Conservation (phyloP, 73 alveolate species). For the Uronychia binucleata region DNA sequence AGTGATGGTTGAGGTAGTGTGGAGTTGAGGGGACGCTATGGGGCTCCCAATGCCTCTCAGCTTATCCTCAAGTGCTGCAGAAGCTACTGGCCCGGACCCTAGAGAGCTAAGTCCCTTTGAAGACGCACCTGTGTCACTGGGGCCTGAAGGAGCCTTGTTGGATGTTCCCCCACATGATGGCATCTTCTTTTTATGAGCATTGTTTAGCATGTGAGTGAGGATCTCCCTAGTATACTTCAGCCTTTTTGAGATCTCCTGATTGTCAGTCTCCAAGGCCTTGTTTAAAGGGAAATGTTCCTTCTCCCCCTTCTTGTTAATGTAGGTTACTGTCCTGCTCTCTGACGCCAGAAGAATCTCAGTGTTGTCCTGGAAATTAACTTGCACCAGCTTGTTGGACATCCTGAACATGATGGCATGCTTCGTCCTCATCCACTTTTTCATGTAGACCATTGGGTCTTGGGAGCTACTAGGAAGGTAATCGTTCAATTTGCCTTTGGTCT, state of each 20-base stretch:
- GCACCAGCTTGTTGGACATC: constrained; percentile 79
- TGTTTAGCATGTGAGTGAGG: constrained; percentile 60
- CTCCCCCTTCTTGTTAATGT: constrained; percentile 78
- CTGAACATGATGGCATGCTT: constrained; percentile 89
- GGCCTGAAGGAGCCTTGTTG: neutral
- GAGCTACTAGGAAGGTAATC: neutral
- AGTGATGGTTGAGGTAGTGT: too few relatives aligned
- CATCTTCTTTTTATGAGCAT: neutral
- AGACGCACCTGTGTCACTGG: neutral
- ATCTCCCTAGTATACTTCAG: constrained; percentile 77
- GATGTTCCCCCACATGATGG: neutral
- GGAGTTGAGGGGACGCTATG: too few relatives aligned
- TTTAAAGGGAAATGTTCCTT: constrained; percentile 71
- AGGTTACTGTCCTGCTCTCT: constrained; percentile 72
- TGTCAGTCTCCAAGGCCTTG: constrained; percentile 69
- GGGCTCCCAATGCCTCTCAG: neutral
- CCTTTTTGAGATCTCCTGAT: constrained; percentile 78
- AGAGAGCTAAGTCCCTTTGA: neutral
- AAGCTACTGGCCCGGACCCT: neutral
- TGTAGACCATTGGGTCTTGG: constrained; percentile 39
- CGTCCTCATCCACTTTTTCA: constrained; percentile 82
- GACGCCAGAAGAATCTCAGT: constrained; percentile 83
- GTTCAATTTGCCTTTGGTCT: constrained; percentile 10
- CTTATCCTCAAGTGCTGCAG: neutral
- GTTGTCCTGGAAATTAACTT: constrained; percentile 80